A percentile compares a stretch with the other conserved stretches of the same genome.
Evolutionary conservation across 192 early-diverging fungal species (phyloP).

Genomic region (Umbelopsis vinacea): DNA sequence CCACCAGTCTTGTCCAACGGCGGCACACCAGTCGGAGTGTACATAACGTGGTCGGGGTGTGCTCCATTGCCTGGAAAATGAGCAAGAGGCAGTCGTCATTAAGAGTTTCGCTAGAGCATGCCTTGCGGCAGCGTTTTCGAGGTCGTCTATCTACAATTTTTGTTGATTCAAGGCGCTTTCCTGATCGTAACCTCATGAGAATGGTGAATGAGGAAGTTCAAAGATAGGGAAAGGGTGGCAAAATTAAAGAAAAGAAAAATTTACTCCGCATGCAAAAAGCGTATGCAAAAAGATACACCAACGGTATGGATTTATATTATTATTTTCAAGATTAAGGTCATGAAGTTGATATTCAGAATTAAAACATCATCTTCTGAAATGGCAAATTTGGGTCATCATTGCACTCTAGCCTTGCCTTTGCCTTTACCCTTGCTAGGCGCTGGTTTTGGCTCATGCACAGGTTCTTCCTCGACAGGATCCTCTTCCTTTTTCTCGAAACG

Average conservation of each 20-base stretch:
- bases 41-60: slow-evolving; percentile 2
- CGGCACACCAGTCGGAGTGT: slow-evolving; percentile 16
- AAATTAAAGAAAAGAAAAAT: background rate
- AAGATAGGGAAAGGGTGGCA: slow-evolving; percentile 1
- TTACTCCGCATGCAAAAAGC: background rate
- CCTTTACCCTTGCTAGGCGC: slow-evolving; percentile 36
- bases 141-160: background rate
- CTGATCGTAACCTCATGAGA: slow-evolving; percentile 2
- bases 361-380: too few relatives aligned
- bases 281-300: too few relatives aligned
- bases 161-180: background rate
- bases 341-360: too few relatives aligned
- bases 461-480: slow-evolving; percentile 12
- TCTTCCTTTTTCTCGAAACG: slow-evolving; percentile 72
- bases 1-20: slow-evolving; percentile 10
- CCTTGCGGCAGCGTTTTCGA: background rate
- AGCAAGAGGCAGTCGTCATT: slow-evolving; percentile 11
- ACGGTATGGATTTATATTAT: too few relatives aligned
- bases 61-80: slow-evolving; percentile 14
- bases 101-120: background rate
- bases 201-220: background rate
- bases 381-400: background rate
- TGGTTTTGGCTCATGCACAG: slow-evolving; percentile 19
- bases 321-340: too few relatives aligned
- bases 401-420: slow-evolving; percentile 42